Base-by-base conservation (phyloP, 75 land plant species). In the Cryptomeria japonica region DNA sequence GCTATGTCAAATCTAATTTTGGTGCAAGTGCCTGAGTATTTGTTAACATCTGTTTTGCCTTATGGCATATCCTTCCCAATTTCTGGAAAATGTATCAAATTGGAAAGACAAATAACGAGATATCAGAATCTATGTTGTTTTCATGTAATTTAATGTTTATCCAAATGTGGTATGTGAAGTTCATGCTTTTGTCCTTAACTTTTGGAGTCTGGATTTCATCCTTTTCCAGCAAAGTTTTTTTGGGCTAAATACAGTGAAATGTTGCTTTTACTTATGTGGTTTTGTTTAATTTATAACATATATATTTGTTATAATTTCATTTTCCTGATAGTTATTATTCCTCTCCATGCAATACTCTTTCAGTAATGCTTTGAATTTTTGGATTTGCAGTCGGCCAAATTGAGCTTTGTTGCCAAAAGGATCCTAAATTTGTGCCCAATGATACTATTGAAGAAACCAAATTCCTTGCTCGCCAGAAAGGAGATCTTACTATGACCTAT, bases 401-500 rank as follows among this genome's bases (percentile, higher is more conserved):
- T 92, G 90, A 93, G 32, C 86, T 90, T 12, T 97, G 99, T 87
- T 97, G 99, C 88, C n/a, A 14, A 1, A 91, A 38, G 77, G 90
- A 95, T 85, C 91, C 90, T 11, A 91, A 92, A n/a, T 87, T 88
- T 38, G 91, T 89, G 87, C 58, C 82, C 5, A 91, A 92, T 16
- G 41, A 46, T 2, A 87, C 79, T 32, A 41, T 25, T 12, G 86
- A 41, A 15, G 87, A 85, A 11, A 87, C 90, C 31, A 90, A 85
- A 55, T 96, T 89, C 83, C 64, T 89, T 46, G 93, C 95, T 3
- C 89, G 92, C 11, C 90, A 89, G 76, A 36, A 89, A 44, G 97
- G 97, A 36, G 98, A 97, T 80, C 90, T 97, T 73, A 88, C 91
- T 46, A 89, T 97, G 38, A 51, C 87, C 22, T 97, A 96, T 87